Base-by-base conservation (phyloP, 331 rosid species). In the Quercus lobata region DNA sequence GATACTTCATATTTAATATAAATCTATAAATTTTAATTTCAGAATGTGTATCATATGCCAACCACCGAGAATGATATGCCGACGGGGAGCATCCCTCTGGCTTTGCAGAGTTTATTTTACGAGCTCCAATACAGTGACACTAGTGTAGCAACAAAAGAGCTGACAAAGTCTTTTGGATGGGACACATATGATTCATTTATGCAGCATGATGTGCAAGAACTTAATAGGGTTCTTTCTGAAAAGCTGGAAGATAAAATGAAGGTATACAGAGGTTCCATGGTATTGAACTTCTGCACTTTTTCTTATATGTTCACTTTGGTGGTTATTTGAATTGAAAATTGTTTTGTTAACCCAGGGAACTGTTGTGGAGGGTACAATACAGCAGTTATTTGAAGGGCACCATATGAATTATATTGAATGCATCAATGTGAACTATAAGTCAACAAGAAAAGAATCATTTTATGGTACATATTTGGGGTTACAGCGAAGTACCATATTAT, bases 221-320 rank as follows among this genome's bases (percentile, higher is more conserved):
- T 88, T 63, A 86, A 88, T 58, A 81, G 92, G 74, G 92, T 88
- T 72, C 83, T 88, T 34, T 88, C 85, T 71, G 90, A 88, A 82
- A 88, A 88, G 78, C 92, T 88, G 73, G 92, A 88, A 83, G 92
- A 88, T 69, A 88, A 88, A 78, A 88, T 88, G 92, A 88, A 88
- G 90, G 92, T 86, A 82, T 4, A 7, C 35, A 34, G n/a, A 34
- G 72, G 53, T 68, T 35, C 10, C 25, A 68, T 2, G 0, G 4
- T 34, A 30, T 66, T 34, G 24, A 32, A 17, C 25, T 68, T 10
- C 37, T 35, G 54, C 52, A 19, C 27, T 4, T 34, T 29, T 34
- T 34, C 53, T 19, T 68, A 32, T 35, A 34, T 7, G 17, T n/a
- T 68, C 1, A 0, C 52, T 62, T 62, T 29, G 69, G 37, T 8